phyloP scores from a whole-genome alignment of 2,329 filamentous ascomycete species.

The Trichoderma oligosporum region DNA sequence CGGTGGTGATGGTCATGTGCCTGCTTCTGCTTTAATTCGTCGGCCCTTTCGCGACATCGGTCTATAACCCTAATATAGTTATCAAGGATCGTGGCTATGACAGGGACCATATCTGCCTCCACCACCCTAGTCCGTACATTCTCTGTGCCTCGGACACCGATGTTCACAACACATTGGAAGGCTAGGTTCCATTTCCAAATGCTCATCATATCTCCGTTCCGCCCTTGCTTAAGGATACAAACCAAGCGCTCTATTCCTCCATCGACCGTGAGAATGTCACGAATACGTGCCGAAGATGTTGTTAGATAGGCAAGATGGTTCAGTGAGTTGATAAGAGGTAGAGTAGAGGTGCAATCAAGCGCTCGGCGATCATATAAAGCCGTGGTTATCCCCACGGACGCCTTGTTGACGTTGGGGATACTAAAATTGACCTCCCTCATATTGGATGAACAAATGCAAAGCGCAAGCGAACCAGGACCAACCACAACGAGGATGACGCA shows the following conservation, averaged over 20 bases:
- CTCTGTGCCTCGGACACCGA: slow-evolving; percentile 93
- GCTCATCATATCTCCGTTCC: slow-evolving; percentile 98
- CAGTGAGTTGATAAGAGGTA: slow-evolving; percentile 96
- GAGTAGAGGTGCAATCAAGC: slow-evolving; percentile 94
- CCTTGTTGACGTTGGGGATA: slow-evolving; percentile 99
- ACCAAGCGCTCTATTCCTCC: slow-evolving; percentile 94
- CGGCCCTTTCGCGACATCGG: slow-evolving; percentile 80
- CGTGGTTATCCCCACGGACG: slow-evolving; percentile 96
- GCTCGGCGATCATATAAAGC: slow-evolving; percentile 96
- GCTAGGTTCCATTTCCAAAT: slow-evolving; percentile 99
- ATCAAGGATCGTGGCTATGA: slow-evolving; percentile 95
- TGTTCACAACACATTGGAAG: slow-evolving; percentile 98
- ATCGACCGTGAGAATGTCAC: slow-evolving; percentile 97
- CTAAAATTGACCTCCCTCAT: slow-evolving; percentile 99
- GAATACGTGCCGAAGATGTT: slow-evolving; percentile 93
- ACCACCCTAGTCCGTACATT: slow-evolving; percentile 90
- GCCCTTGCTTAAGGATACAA: slow-evolving; percentile 95
- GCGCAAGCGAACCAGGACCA: not conserved
- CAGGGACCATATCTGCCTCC: slow-evolving; percentile 97
- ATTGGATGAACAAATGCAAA: slow-evolving; percentile 41
- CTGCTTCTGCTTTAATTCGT: slow-evolving; percentile 73
- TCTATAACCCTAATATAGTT: slow-evolving; percentile 98
- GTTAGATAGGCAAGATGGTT: slow-evolving; percentile 98
- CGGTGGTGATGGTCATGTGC: slow-evolving; percentile 50
- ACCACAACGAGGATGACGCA: not conserved